Conservation (phyloP, 768 basidiomycete species). For the Xerocomellus chrysenteron region DNA sequence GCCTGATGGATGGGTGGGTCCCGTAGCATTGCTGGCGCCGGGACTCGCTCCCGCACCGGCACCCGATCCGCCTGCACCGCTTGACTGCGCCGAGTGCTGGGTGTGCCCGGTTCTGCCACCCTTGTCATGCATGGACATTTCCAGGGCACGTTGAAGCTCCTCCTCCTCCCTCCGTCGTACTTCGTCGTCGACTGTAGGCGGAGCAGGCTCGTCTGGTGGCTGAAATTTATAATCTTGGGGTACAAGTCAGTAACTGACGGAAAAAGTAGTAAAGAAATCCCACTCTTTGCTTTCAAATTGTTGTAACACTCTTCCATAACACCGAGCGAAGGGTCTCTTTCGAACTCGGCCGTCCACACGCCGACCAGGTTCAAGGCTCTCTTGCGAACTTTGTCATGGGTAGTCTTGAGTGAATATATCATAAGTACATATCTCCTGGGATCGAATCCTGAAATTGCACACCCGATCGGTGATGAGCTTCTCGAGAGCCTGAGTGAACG, state of each 20-base stretch:
- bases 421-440: constrained; percentile 10
- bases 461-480: constrained; percentile 88
- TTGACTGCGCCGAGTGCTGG: constrained; percentile 40
- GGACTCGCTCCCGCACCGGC: constrained; percentile 22
- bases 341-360: constrained; percentile 84
- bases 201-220: constrained; percentile 56
- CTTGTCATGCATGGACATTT: constrained; percentile 90
- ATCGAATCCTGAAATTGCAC: constrained; percentile 20
- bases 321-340: constrained; percentile 73
- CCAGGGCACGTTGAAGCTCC: constrained; percentile 88
- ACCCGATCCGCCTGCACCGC: constrained; percentile 37
- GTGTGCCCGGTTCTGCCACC: constrained; percentile 70
- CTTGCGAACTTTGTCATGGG: constrained; percentile 87
- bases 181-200: constrained; percentile 74
- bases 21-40: constrained; percentile 15
- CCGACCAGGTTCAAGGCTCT: constrained; percentile 71
- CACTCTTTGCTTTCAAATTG: constrained; percentile 79
- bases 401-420: constrained; percentile 53
- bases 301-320: constrained; percentile 92
- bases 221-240: constrained; percentile 71
- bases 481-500: constrained; percentile 89
- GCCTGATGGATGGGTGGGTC: constrained; percentile 48
- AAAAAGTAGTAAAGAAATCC: constrained; percentile 9
- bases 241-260: constrained; percentile 11
- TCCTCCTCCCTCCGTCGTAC: constrained; percentile 86